These are phyloP conservation scores for Penicillium hordei DNA, from an alignment of 2,329 filamentous ascomycete species.

Conservation along the genomic window DNA sequence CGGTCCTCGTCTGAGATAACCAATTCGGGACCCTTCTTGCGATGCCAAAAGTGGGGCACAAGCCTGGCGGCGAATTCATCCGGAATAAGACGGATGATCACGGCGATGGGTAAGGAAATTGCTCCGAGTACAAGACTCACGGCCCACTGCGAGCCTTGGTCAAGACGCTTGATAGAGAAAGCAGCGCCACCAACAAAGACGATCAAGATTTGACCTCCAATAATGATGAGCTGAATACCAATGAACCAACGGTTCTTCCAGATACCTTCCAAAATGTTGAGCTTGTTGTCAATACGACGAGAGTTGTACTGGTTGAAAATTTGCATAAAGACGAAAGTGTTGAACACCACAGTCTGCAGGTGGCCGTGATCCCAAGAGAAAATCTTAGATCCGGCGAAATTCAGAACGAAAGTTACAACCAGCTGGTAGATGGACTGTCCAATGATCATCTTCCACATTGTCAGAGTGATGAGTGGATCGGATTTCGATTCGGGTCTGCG, in stretches of 20 bases:
- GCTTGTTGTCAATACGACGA: slow-evolving; percentile 45
- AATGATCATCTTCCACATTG: slow-evolving; percentile 50
- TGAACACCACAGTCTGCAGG: slow-evolving; percentile 44
- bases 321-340: slow-evolving; percentile 50
- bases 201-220: slow-evolving; percentile 70
- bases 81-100: slow-evolving; percentile 60
- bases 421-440: slow-evolving; percentile 47
- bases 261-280: slow-evolving; percentile 48
- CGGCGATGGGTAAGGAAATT: slow-evolving; percentile 65
- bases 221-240: slow-evolving; percentile 64
- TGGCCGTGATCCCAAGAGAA: slow-evolving; percentile 32
- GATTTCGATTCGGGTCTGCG: slow-evolving; percentile 52
- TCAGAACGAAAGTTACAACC: slow-evolving; percentile 43
- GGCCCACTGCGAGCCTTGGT: slow-evolving; percentile 65
- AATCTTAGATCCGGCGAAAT: slow-evolving; percentile 47
- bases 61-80: slow-evolving; percentile 53
- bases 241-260: slow-evolving; percentile 52
- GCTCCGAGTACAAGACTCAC: slow-evolving; percentile 68
- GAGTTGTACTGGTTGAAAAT: slow-evolving; percentile 54
- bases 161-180: slow-evolving; percentile 62
- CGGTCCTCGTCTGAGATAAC: slow-evolving; percentile 49
- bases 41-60: slow-evolving; percentile 41
- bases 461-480: slow-evolving; percentile 47
- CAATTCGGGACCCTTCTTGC: slow-evolving; percentile 44
- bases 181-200: slow-evolving; percentile 68